Evolutionary conservation across 2,329 filamentous ascomycete genomes (phyloP), one percentile per base, ranked within the genome.

Genomic region (Sclerotinia spermophila): DNA sequence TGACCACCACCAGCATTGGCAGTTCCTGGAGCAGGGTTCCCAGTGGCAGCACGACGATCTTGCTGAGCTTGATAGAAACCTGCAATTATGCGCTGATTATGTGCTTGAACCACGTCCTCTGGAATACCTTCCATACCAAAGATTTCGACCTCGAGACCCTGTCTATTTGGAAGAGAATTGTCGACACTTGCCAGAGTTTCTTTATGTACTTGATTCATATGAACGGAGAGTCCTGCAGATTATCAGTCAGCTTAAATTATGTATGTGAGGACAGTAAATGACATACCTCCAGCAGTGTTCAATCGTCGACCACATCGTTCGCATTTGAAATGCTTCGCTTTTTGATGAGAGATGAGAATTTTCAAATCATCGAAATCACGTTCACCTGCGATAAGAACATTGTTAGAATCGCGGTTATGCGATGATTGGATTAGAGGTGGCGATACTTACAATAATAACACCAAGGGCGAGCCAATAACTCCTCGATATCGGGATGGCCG

Each of bases 241-340:
- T 53, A 42, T 15, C 5, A 1, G 68, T 76, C 64, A 74, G 73
- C 67, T 56, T 58, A 10, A 24, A 10, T 35, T 3, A 11, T 27
- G 15, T 30, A n/a, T 8, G 38, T 13, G 8, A 13, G 6, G 17
- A 15, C 48, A 33, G n/a, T 44, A 30, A 10, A 53, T n/a, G 33
- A 80, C 87, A 79, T 82, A 96, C 94, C 96, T 86, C 96, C 96
- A 56, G 94, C 94, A 1, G 96, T 99, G 80, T 97, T 97, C 70
- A 99, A 83, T 75, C 94, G 87, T 74, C 96, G 89, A 68, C 90
- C 90, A 81, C 96, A 99, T 83, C 91, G 85, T 77, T 97, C 93
- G 83, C 96, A 99, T 82, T 97, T 97, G 86, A 97, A 98, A 82
- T 99, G 96, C 82, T 98, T 98, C n/a, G 95, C 94, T 81, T 97